Evolutionary conservation across 805 yeast species (phyloP), one percentile per base, ranked within the genome.

Genomic region (Metschnikowia picachoensis): DNA sequence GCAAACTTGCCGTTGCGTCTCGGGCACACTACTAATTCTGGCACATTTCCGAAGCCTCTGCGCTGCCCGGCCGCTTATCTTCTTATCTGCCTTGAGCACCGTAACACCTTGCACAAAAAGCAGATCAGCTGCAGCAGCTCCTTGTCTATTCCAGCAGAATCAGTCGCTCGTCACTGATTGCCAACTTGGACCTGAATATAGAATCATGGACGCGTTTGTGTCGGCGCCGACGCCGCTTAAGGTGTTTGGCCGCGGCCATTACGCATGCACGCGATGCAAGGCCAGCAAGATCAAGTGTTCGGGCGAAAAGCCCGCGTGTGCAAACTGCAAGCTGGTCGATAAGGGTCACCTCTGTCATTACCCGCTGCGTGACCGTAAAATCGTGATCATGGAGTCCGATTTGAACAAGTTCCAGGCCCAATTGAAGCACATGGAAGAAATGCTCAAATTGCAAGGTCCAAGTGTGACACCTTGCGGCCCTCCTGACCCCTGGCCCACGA

Each of bases 181-280:
- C 25, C 7, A 20, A 20, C 3, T 20, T 5, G 25, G 25, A 30
- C 33, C n/a, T 12, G 33, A 30, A 6, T 13, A 30, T 30, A 3
- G 33, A 30, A 30, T 1, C 33, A 30, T 15, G 35, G 17, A 13
- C 15, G n/a, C n/a, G n/a, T 30, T 4, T 13, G n/a, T 13, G 7
- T 30, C 32, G 32, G 32, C 15, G 15, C 60, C 60, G 20, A 55
- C 52, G 25, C 76, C 74, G 13, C 53, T 70, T 29, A 70, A 69
- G 58, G 73, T 70, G 30, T 70, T 62, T 53, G 76, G 76, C 2
- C 55, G 76, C 33, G 55, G 64, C 37, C 76, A 70, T 49, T 70
- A 70, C 49, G 76, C 76, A 4, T 70, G 76, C 54, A 60, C 66
- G n/a, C 60, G 73, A 29, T 70, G 76, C 52, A 70, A 68, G 48